Conservation (phyloP, 2,329 filamentous ascomycete genomes). For the Ophiobolus disseminans region DNA sequence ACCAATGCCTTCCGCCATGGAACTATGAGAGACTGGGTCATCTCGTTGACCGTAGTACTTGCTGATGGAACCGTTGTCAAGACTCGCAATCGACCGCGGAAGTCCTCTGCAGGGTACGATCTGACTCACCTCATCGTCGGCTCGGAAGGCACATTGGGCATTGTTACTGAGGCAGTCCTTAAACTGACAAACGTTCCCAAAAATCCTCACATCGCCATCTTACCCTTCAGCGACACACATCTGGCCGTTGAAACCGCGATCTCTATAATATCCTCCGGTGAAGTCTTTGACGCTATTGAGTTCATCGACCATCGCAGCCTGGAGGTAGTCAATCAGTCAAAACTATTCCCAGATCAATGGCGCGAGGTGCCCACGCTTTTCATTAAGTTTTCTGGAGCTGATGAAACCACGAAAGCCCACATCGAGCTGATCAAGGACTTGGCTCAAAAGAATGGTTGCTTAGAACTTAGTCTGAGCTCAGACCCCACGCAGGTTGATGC, state of each 20-base stretch:
- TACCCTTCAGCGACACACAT: conserved; percentile 69
- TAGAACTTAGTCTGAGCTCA: conserved; percentile 70
- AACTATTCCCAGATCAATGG: conserved; percentile 70
- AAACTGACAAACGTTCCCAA: conserved; percentile 84
- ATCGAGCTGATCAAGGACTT: conserved; percentile 70
- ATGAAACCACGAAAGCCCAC: conserved; percentile 77
- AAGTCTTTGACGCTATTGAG: conserved; percentile 90
- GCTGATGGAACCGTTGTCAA: conserved; percentile 91
- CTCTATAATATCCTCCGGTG: conserved; percentile 77
- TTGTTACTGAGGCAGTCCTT: conserved; percentile 89
- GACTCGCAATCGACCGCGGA: conserved; percentile 85
- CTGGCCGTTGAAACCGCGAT: conserved; percentile 80
- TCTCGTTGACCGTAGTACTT: conserved; percentile 84
- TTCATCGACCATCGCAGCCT: conserved; percentile 93
- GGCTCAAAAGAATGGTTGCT: conserved; percentile 65
- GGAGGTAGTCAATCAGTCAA: conserved; percentile 72
- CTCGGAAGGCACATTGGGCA: conserved; percentile 86
- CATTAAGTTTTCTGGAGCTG: conserved; percentile 76
- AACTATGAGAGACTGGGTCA: conserved; percentile 94
- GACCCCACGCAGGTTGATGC: conserved; percentile 71
- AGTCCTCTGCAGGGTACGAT: conserved; percentile 91
- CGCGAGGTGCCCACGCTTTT: conserved; percentile 75
- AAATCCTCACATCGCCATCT: conserved; percentile 80
- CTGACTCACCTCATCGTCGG: conserved; percentile 89
- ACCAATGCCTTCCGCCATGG: conserved; percentile 93